Evolutionary conservation across 306 rosid species (phyloP).

Genomic region (Vigna hirtella): DNA sequence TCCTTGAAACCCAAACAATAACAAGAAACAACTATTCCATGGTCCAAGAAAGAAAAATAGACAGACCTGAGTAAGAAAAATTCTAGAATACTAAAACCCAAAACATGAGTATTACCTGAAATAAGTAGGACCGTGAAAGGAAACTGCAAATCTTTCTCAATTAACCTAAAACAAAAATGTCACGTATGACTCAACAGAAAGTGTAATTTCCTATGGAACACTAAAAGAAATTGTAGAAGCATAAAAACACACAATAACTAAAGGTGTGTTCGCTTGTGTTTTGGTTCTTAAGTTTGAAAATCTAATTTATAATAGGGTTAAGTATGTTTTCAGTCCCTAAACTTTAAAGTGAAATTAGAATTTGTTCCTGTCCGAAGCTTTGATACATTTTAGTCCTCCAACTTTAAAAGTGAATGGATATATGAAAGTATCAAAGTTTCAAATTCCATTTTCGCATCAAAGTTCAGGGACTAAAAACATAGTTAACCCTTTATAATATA

Average conservation of each 20-base stretch:
- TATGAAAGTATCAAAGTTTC: too few species aligned
- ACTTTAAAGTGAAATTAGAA: too few species aligned
- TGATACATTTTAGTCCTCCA: too few species aligned
- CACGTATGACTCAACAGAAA: constrained; percentile 39
- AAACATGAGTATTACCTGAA: constrained; percentile 62
- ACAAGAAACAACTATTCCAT: constrained; percentile 7
- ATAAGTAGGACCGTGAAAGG: constrained; percentile 93
- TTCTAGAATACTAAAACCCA: constrained; percentile 2
- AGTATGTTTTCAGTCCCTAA: too few species aligned
- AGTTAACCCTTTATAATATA: neutral
- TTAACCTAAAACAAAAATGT: constrained; percentile 61
- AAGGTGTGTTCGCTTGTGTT: neutral
- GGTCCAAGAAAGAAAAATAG: constrained; percentile 24
- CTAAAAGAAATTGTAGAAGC: constrained; percentile 20
- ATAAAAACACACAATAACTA: constrained; percentile 28
- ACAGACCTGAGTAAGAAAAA: neutral
- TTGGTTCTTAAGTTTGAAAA: neutral
- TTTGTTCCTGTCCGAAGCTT: too few species aligned
- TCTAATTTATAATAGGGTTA: neutral
- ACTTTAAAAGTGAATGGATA: too few species aligned
- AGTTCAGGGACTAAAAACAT: too few species aligned
- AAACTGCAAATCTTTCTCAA: constrained; percentile 77
- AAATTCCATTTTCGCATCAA: too few species aligned
- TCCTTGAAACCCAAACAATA: constrained; percentile 19
- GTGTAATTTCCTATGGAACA: constrained; percentile 16